These are phyloP conservation scores for Zasmidium citrigriseum DNA, from an alignment of 2,329 filamentous ascomycete genomes.

Conservation along the genomic window DNA sequence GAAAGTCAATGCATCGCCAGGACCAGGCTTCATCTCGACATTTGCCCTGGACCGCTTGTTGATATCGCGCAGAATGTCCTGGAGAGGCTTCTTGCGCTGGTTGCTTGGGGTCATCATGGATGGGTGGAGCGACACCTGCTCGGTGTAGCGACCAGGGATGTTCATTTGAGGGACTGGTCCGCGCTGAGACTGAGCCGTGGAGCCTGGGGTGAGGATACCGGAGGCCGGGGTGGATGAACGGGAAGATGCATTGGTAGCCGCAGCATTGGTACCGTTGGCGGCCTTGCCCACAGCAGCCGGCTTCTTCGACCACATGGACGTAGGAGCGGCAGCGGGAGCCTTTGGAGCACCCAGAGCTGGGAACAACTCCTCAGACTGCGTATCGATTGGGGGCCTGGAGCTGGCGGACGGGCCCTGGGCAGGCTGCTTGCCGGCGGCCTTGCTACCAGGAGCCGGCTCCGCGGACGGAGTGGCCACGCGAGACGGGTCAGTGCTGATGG, in stretches of 20 bases:
- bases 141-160: conserved; percentile 80
- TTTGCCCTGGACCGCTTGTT: conserved; percentile 88
- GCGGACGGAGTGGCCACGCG: conserved; percentile 40
- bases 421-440: conserved; percentile 70
- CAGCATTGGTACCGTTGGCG: conserved; percentile 52
- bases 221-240: conserved; percentile 65
- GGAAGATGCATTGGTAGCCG: conserved; percentile 52
- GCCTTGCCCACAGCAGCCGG: conserved; percentile 51
- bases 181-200: conserved; percentile 50
- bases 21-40: conserved; percentile 73
- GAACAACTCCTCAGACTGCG: conserved; percentile 87
- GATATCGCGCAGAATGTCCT: conserved; percentile 85
- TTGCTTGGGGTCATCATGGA: conserved; percentile 73
- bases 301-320: conserved; percentile 78
- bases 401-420: conserved; percentile 46
- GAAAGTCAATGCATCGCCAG: conserved; percentile 74
- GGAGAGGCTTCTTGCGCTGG: conserved; percentile 80
- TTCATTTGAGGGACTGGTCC: conserved; percentile 55
- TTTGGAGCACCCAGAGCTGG: conserved; percentile 82
- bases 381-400: conserved; percentile 62
- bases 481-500: conserved; percentile 40
- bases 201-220: conserved; percentile 50
- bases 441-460: conserved; percentile 57
- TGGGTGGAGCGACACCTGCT: conserved; percentile 72
- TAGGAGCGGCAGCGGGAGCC: conserved; percentile 60